A percentile compares a stretch with the other conserved stretches of the same genome.
Evolutionary conservation across 768 basidiomycete genomes (phyloP).

Genomic region (Hygrocybe coccinea): DNA sequence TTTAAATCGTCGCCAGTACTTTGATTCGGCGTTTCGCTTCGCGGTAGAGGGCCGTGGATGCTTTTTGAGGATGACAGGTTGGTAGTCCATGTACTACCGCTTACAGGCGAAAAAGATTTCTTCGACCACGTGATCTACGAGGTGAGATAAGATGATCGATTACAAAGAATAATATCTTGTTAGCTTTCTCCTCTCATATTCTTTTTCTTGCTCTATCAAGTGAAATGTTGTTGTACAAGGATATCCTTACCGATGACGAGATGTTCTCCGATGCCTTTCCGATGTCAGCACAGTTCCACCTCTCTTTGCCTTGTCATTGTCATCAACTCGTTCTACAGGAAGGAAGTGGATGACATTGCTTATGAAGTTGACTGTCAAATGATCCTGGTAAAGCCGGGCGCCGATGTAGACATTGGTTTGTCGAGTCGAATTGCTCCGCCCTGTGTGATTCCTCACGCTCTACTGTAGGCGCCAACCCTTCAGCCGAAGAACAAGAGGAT

Average conservation of each 20-base stretch:
- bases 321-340: slow-evolving; percentile 41
- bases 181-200: no score
- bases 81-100: slow-evolving; percentile 63
- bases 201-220: slow-evolving; percentile 6
- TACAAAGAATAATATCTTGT: neutral
- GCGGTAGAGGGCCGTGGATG: slow-evolving; percentile 49
- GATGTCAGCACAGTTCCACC: slow-evolving; percentile 45
- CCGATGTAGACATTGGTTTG: slow-evolving; percentile 84
- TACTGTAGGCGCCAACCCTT: slow-evolving; percentile 80
- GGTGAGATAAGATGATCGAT: slow-evolving; percentile 41
- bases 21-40: slow-evolving; percentile 68
- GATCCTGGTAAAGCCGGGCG: slow-evolving; percentile 67
- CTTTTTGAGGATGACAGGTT: slow-evolving; percentile 65
- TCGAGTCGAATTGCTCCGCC: neutral
- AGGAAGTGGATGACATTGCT: slow-evolving; percentile 69
- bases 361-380: slow-evolving; percentile 82
- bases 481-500: slow-evolving; percentile 82
- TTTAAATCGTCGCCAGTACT: slow-evolving; percentile 84
- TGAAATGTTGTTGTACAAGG: slow-evolving; percentile 69
- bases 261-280: slow-evolving; percentile 94
- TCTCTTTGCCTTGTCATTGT: neutral
- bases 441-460: neutral
- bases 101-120: slow-evolving; percentile 10
- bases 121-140: slow-evolving; percentile 11
- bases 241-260: slow-evolving; percentile 77